Percentiles rank a stretch among this genome's conserved stretches.
phyloP scores from a whole-genome alignment of 2,329 filamentous ascomycete genomes.

The Alternaria conjuncta region DNA sequence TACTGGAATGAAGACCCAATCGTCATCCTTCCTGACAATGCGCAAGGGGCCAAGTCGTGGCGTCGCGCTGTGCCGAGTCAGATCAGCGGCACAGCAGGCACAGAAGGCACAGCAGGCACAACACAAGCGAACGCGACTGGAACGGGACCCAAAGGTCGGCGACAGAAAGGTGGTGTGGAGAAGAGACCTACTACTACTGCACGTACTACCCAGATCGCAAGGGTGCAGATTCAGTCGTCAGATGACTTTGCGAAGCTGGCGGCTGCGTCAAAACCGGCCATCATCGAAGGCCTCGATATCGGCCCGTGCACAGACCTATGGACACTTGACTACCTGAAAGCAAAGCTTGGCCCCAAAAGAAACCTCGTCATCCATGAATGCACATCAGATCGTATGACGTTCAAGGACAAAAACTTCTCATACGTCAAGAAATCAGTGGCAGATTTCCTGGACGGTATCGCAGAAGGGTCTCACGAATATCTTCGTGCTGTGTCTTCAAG shows the following conservation, averaged over 20 bases:
- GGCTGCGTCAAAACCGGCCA: constrained; percentile 63
- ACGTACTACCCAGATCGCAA: constrained; percentile 53
- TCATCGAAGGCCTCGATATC: constrained; percentile 70
- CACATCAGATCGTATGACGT: constrained; percentile 72
- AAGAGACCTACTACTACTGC: constrained; percentile 16
- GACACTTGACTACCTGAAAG: constrained; percentile 71
- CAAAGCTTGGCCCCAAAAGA: constrained; percentile 48
- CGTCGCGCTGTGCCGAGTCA: constrained; percentile 15
- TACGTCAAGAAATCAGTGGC: constrained; percentile 74
- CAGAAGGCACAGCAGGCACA: constrained; percentile 4
- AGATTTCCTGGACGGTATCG: constrained; percentile 66
- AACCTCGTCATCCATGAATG: constrained; percentile 79
- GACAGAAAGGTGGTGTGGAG: constrained; percentile 4
- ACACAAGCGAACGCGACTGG: constrained; percentile 12
- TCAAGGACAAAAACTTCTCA: constrained; percentile 80
- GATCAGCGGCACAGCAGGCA: constrained; percentile 16
- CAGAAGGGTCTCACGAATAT: constrained; percentile 70
- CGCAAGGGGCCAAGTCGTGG: constrained; percentile 27
- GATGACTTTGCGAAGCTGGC: constrained; percentile 68
- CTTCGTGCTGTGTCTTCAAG: constrained; percentile 76
- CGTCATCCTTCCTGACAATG: constrained; percentile 22
- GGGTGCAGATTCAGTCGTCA: constrained; percentile 59
- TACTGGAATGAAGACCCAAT: constrained; percentile 69
- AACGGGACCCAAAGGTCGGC: constrained; percentile 17
- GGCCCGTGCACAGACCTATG: constrained; percentile 72